These are phyloP conservation scores for Mortierella sp. DNA, from an alignment of 371 early-diverging fungal genomes.

Conservation along the genomic window DNA sequence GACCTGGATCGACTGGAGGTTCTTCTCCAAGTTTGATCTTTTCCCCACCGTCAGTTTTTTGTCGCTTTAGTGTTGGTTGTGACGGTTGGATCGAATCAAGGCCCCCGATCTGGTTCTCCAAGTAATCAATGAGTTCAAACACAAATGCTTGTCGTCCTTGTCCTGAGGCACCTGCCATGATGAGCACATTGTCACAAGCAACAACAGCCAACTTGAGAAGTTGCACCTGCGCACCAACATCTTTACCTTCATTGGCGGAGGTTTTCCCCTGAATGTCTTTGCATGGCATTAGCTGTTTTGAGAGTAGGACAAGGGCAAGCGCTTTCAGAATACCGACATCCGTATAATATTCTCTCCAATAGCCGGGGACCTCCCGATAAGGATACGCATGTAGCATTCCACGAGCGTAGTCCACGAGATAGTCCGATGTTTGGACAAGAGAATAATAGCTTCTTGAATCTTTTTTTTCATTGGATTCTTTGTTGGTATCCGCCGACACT, in stretches of 20 bases:
- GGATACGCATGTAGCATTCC: slow-evolving; percentile 56
- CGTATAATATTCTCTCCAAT: slow-evolving; percentile 67
- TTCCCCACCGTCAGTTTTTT: slow-evolving; percentile 29
- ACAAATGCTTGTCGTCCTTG: slow-evolving; percentile 50
- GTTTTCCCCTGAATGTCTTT: background rate
- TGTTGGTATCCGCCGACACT: background rate
- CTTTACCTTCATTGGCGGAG: background rate
- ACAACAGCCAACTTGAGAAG: slow-evolving; percentile 40
- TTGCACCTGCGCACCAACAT: background rate
- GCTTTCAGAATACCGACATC: slow-evolving; percentile 63
- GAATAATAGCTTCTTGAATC: background rate
- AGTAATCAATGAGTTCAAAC: slow-evolving; percentile 50
- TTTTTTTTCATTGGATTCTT: too few relatives aligned
- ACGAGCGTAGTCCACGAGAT: slow-evolving; percentile 55
- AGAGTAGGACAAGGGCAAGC: slow-evolving; percentile 21
- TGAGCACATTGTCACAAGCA: slow-evolving; percentile 59
- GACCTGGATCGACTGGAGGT: slow-evolving; percentile 1
- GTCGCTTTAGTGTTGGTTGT: slow-evolving; percentile 27
- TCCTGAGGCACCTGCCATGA: slow-evolving; percentile 68
- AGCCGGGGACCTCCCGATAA: slow-evolving; percentile 62
- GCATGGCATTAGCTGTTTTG: too few relatives aligned
- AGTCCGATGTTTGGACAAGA: slow-evolving; percentile 25
- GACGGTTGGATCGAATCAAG: slow-evolving; percentile 5
- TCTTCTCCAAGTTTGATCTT: slow-evolving; percentile 28
- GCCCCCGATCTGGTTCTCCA: slow-evolving; percentile 39